Evolutionary conservation across 179 eudicot genomes (phyloP).

Genomic region (Carnegiea gigantea): DNA sequence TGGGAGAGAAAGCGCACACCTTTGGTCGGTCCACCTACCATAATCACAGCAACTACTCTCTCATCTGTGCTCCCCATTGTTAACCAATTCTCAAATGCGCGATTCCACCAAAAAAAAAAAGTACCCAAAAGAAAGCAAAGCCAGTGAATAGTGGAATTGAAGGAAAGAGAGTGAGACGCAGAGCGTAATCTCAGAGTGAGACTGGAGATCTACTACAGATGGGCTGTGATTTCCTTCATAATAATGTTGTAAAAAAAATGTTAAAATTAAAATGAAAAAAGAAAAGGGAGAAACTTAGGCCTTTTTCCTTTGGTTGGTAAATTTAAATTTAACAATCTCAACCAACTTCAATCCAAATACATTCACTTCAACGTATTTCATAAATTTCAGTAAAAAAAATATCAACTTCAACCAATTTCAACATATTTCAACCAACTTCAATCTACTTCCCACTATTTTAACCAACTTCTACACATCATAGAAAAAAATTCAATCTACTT

Average conservation of each 20-base stretch:
- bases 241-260: not conserved
- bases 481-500: too few species aligned
- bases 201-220: not conserved
- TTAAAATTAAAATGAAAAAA: not conserved
- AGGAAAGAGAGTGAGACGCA: not conserved
- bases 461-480: too few species aligned
- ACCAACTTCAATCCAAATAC: too few species aligned
- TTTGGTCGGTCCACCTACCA: conserved; percentile 96
- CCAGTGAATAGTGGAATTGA: not conserved
- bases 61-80: conserved; percentile 68
- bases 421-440: too few species aligned
- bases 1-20: conserved; percentile 37
- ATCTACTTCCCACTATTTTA: too few species aligned
- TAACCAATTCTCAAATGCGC: not conserved
- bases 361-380: too few species aligned
- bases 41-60: conserved; percentile 88
- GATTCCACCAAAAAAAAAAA: not conserved
- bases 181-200: not conserved
- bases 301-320: too few species aligned
- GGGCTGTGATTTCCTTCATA: not conserved
- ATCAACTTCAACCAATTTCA: too few species aligned
- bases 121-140: not conserved
- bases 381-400: too few species aligned
- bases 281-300: too few species aligned
- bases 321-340: too few species aligned